Conservation (phyloP, 192 early-diverging fungal species). For the Diversispora epigaea region DNA sequence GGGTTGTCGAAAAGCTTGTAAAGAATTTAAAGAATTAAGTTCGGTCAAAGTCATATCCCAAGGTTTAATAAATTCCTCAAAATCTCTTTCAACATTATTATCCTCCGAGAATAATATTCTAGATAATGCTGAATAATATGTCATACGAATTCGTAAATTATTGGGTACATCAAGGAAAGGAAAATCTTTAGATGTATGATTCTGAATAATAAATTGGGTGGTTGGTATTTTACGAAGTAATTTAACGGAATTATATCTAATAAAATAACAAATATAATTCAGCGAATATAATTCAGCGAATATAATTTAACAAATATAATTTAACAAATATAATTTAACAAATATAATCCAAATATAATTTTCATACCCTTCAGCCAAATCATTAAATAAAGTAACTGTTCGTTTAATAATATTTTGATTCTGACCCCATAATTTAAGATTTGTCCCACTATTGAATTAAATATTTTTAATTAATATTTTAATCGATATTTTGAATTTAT, state of each 20-base stretch:
- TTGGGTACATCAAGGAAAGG: slow-evolving; percentile 63
- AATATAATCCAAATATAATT: neutral
- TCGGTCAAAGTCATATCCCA: slow-evolving; percentile 58
- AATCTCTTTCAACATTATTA: slow-evolving; percentile 58
- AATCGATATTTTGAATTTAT: neutral
- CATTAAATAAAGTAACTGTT: slow-evolving; percentile 73
- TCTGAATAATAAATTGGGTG: slow-evolving; percentile 62
- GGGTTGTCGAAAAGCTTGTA: slow-evolving; percentile 55
- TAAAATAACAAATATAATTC: neutral
- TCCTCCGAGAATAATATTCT: slow-evolving; percentile 74
- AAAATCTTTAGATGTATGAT: slow-evolving; percentile 72
- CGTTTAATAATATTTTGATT: slow-evolving; percentile 57
- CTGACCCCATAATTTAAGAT: slow-evolving; percentile 61
- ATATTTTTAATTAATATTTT: slow-evolving; percentile 38
- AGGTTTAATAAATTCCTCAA: slow-evolving; percentile 72
- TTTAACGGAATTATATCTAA: slow-evolving; percentile 72
- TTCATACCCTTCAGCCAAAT: slow-evolving; percentile 66
- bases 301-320: neutral
- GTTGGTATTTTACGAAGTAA: slow-evolving; percentile 77
- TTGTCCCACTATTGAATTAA: slow-evolving; percentile 51
- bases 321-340: neutral
- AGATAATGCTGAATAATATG: slow-evolving; percentile 79
- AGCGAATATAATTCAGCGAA: neutral
- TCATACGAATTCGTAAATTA: slow-evolving; percentile 53
- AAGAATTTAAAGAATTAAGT: slow-evolving; percentile 52